Base-by-base conservation (phyloP, 306 rosid genomes). In the Malus fusca region DNA sequence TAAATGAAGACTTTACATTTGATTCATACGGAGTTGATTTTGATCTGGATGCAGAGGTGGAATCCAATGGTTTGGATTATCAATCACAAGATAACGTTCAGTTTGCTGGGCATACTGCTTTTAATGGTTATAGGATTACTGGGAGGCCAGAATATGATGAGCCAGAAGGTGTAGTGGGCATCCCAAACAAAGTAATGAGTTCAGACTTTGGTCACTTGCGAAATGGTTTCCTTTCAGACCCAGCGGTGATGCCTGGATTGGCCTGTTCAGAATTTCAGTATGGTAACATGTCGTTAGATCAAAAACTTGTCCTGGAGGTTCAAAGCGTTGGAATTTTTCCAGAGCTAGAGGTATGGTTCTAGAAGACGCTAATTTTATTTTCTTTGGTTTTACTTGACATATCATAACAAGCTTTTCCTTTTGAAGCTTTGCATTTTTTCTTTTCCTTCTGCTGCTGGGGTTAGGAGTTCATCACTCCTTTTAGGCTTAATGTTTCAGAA, bases 221-320 rank as follows among this genome's bases (percentile, higher is more conserved):
- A 74, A 90, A 95, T 78, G 91, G 99, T 76, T 79, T 87, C 56
- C 85, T 84, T 68, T 84, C 86, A 4, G 90, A 81, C 70, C 89
- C 89, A 74, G 73, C 81, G 79, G 69, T 73, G 42, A 75, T 85
- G 79, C 69, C 94, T 75, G 80, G 83, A 71, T 74, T 75, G 74
- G 44, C 83, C 72, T 84, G 89, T 79, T 84, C 97, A 68, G 99
- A 95, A 78, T 82, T 81, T 65, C 95, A 88, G 71, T 94, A 90
- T 79, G 91, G 84, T 75, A 81, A 76, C 84, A 81, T 89, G 87
- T 81, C 81, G 69, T 71, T 96, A 72, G 88, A 92, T 83, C 96
- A 92, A 71, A 96, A 85, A 82, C 87, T 96, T 85, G 90, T 96
- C 51, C 82, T 92, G 90, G 99, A 96, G 88, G 87, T 96, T 84